phyloP scores from a whole-genome alignment of 805 yeast species.

The Candida incommunis region DNA sequence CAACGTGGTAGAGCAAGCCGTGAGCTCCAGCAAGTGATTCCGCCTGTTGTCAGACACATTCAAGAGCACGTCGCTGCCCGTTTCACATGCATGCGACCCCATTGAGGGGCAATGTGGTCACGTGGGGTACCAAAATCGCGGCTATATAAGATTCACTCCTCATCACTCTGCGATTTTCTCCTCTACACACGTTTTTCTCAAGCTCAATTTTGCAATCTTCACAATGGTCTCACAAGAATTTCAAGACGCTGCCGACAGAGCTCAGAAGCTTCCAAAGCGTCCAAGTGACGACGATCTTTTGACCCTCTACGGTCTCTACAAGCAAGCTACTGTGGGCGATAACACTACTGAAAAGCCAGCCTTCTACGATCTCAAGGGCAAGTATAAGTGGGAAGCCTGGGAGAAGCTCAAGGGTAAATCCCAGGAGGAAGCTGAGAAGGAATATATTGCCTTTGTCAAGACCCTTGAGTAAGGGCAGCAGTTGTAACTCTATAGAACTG shows the following conservation, averaged over 20 bases:
- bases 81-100: no score
- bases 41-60: no score
- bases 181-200: no score
- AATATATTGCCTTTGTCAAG: conserved; percentile 30
- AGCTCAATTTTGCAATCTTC: no score
- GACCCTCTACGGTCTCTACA: conserved; percentile 79
- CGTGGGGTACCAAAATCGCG: no score
- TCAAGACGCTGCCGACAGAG: conserved; percentile 51
- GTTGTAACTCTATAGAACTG: no score
- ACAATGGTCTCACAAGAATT: conserved; percentile 26
- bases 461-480: conserved; percentile 11
- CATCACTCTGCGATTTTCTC: no score
- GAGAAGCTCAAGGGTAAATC: conserved; percentile 66
- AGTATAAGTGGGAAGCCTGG: conserved; percentile 98
- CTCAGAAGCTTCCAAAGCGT: conserved; percentile 55
- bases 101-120: no score
- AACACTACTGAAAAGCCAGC: conserved; percentile 81
- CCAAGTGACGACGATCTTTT: conserved; percentile 82
- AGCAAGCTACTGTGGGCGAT: conserved; percentile 97
- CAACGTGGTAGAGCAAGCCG: no score
- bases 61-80: no score
- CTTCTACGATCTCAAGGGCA: conserved; percentile 81
- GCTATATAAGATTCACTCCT: no score
- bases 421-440: conserved; percentile 80
- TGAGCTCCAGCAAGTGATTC: no score